Evolutionary conservation across 768 basidiomycete species (phyloP).

Genomic region (Jaapia argillacea): DNA sequence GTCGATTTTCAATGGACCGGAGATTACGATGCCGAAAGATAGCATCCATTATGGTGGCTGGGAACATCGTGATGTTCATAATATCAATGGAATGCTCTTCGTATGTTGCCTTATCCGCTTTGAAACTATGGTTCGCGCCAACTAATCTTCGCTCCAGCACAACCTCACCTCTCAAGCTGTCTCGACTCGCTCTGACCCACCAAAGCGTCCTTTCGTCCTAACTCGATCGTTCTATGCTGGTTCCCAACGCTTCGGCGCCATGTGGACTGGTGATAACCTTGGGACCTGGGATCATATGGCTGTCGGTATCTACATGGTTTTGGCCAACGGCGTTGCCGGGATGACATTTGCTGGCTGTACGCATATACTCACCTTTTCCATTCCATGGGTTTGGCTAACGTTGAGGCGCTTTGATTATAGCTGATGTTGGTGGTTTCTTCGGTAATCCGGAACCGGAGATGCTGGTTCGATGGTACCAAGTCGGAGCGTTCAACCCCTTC

Average conservation of each 20-base stretch:
- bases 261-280: constrained; percentile 99
- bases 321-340: constrained; percentile 81
- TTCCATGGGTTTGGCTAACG: background rate
- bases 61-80: constrained; percentile 97
- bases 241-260: constrained; percentile 90
- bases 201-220: constrained; percentile 88
- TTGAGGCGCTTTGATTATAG: constrained; percentile 29
- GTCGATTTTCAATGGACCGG: constrained; percentile 97
- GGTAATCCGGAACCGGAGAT: constrained; percentile 93
- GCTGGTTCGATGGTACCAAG: constrained; percentile 95
- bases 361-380: constrained; percentile 22
- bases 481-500: constrained; percentile 92
- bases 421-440: constrained; percentile 98
- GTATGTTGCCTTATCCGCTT: constrained; percentile 30
- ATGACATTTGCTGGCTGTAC: constrained; percentile 87
- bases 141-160: constrained; percentile 35
- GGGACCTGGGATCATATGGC: constrained; percentile 98
- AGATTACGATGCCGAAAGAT: constrained; percentile 77
- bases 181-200: constrained; percentile 58
- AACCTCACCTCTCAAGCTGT: constrained; percentile 81
- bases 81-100: constrained; percentile 93
- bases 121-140: background rate
- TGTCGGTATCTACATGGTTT: constrained; percentile 87
- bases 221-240: constrained; percentile 94
- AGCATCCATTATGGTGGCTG: constrained; percentile 86